These are phyloP conservation scores for Malassezia dermatis DNA, from an alignment of 1,284 basidiomycete species.

Conservation along the genomic window DNA sequence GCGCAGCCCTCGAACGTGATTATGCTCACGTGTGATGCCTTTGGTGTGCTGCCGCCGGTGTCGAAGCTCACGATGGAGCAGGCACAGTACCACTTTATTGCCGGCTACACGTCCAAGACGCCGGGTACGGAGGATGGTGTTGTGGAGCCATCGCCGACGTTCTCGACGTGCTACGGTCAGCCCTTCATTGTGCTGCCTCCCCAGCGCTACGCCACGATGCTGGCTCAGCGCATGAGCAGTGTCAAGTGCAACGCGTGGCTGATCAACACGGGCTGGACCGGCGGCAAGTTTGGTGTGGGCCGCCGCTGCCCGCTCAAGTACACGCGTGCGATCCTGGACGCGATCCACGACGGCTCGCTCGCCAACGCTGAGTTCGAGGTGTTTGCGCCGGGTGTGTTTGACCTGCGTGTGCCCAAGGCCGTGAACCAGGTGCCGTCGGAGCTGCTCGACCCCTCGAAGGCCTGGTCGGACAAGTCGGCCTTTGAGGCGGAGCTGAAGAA, in stretches of 20 bases:
- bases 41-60: constrained; percentile 93
- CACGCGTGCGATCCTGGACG: constrained; percentile 90
- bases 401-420: constrained; percentile 36
- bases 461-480: constrained; percentile 35
- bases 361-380: constrained; percentile 73
- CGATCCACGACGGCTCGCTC: constrained; percentile 87
- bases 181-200: constrained; percentile 94
- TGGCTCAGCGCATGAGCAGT: constrained; percentile 85
- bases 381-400: constrained; percentile 52
- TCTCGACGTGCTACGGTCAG: constrained; percentile 97
- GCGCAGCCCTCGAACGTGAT: constrained; percentile 66
- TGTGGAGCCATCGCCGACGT: constrained; percentile 93
- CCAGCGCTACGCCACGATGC: constrained; percentile 80
- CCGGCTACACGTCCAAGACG: constrained; percentile 69
- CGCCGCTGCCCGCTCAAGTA: constrained; percentile 50
- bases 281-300: constrained; percentile 74
- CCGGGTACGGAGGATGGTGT: constrained; percentile 98
- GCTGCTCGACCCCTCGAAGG: constrained; percentile 35
- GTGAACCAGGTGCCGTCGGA: constrained; percentile 35
- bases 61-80: constrained; percentile 84
- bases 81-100: constrained; percentile 65
- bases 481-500: constrained; percentile 43
- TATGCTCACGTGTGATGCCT: constrained; percentile 96
- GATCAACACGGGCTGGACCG: constrained; percentile 98
- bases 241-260: constrained; percentile 92